These are phyloP conservation scores for Lenzites betulinus DNA, from an alignment of 768 basidiomycete genomes.

Conservation along the genomic window DNA sequence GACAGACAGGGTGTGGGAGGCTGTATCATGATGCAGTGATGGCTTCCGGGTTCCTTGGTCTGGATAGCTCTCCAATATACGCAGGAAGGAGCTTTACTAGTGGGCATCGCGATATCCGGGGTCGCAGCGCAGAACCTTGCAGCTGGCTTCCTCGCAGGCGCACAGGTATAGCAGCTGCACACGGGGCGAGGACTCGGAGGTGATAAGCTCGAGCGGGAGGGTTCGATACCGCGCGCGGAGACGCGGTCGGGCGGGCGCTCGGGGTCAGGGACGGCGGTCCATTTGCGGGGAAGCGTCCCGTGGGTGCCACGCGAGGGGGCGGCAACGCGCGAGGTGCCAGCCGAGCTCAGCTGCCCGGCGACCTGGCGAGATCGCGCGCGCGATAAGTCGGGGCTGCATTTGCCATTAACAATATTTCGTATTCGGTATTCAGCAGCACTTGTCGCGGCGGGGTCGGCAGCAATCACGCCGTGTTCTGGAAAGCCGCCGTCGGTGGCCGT, in stretches of 20 bases:
- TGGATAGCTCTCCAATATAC: too few species aligned
- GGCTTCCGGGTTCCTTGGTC: not conserved
- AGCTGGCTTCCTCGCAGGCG: too few species aligned
- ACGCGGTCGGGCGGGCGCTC: constrained; percentile 20
- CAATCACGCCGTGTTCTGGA: constrained; percentile 8
- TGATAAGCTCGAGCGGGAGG: not conserved
- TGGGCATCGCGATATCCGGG: too few species aligned
- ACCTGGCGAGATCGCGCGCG: constrained; percentile 6
- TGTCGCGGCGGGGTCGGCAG: constrained; percentile 9
- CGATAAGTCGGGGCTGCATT: not conserved
- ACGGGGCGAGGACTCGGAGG: not conserved
- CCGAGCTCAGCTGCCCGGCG: constrained; percentile 10
- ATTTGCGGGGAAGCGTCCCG: constrained; percentile 10
- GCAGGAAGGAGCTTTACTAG: too few species aligned
- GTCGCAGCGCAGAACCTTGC: too few species aligned
- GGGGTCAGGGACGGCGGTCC: constrained; percentile 14
- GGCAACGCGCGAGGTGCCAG: constrained; percentile 13
- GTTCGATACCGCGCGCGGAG: too few species aligned
- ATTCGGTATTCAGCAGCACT: too few species aligned
- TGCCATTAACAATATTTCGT: too few species aligned
- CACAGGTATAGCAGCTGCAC: too few species aligned
- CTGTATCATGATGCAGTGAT: constrained; percentile 19
- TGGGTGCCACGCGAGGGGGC: not conserved
- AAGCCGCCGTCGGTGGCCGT: constrained; percentile 1
- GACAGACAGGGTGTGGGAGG: not conserved